Percentiles rank a stretch among this genome's conserved stretches.
These are phyloP conservation scores for Agaricales sp. DNA, from an alignment of 1,284 basidiomycete species.

Conservation along the genomic window DNA sequence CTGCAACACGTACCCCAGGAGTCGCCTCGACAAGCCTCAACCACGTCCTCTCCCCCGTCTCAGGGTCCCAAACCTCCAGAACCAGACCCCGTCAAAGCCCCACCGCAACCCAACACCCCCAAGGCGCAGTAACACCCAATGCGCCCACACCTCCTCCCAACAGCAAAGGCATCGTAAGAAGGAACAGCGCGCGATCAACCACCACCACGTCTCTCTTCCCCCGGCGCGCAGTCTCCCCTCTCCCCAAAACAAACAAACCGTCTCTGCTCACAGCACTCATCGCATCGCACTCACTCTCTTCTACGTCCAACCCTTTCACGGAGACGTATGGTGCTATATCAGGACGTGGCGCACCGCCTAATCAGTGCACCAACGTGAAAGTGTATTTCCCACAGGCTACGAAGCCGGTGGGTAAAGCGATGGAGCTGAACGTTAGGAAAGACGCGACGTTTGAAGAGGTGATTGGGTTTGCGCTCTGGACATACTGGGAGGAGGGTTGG, in stretches of 20 bases:
- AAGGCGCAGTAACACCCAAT: not conserved
- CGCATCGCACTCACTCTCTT: slow-evolving; percentile 33
- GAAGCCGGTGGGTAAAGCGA: slow-evolving; percentile 44
- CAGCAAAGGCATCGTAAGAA: slow-evolving; percentile 4
- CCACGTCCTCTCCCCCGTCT: slow-evolving; percentile 41
- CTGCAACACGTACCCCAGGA: slow-evolving; percentile 33
- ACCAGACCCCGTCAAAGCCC: slow-evolving; percentile 25
- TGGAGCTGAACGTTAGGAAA: slow-evolving; percentile 67
- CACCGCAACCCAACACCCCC: slow-evolving; percentile 12
- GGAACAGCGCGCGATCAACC: slow-evolving; percentile 9
- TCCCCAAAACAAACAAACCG: slow-evolving; percentile 21
- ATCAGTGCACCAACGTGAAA: slow-evolving; percentile 47
- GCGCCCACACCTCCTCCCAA: slow-evolving; percentile 16
- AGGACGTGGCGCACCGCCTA: slow-evolving; percentile 55
- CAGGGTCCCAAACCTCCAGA: slow-evolving; percentile 31
- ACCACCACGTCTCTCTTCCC: slow-evolving; percentile 28
- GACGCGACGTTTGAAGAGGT: slow-evolving; percentile 95
- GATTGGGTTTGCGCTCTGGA: slow-evolving; percentile 87
- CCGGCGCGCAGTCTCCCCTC: slow-evolving; percentile 35
- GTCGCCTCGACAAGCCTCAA: slow-evolving; percentile 45
- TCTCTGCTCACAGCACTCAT: slow-evolving; percentile 64
- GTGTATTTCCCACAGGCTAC: slow-evolving; percentile 85
- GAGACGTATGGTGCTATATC: slow-evolving; percentile 76
- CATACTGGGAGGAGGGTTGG: slow-evolving; percentile 85
- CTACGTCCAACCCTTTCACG: slow-evolving; percentile 69